These are phyloP conservation scores for Mycosarcoma mackinlayi DNA, from an alignment of 1,284 basidiomycete genomes.

Conservation along the genomic window DNA sequence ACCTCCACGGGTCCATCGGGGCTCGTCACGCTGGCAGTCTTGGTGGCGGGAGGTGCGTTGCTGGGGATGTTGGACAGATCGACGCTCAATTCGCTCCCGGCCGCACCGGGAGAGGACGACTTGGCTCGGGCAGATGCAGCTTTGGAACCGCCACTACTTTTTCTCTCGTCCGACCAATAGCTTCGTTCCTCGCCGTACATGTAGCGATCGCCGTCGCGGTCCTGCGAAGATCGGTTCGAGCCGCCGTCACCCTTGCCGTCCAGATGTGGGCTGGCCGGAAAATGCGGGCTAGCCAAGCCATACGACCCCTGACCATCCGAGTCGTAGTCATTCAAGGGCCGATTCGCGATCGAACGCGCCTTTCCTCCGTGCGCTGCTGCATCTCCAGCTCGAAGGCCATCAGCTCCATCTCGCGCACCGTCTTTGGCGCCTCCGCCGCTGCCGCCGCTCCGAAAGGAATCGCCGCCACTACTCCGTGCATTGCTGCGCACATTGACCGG, in stretches of 20 bases:
- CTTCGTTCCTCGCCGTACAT: slow-evolving; percentile 50
- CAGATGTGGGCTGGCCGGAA: slow-evolving; percentile 46
- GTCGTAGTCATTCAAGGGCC: slow-evolving; percentile 44
- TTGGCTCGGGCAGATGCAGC: slow-evolving; percentile 25
- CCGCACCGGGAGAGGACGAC: slow-evolving; percentile 25
- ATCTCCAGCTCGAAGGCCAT: slow-evolving; percentile 50
- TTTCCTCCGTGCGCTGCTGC: slow-evolving; percentile 44
- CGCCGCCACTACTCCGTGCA: slow-evolving; percentile 36
- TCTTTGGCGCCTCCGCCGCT: slow-evolving; percentile 19
- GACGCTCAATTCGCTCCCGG: slow-evolving; percentile 50
- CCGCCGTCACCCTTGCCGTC: slow-evolving; percentile 36
- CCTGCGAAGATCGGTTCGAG: slow-evolving; percentile 35
- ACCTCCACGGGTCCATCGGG: slow-evolving; percentile 44
- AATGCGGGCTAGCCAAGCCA: slow-evolving; percentile 45
- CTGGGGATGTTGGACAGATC: slow-evolving; percentile 61
- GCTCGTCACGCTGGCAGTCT: slow-evolving; percentile 15
- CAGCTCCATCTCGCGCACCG: slow-evolving; percentile 41
- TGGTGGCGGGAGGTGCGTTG: slow-evolving; percentile 35
- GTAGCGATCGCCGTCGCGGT: slow-evolving; percentile 46
- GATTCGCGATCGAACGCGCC: slow-evolving; percentile 50
- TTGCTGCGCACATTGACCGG: slow-evolving; percentile 28
- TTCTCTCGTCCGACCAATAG: slow-evolving; percentile 51
- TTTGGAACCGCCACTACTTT: slow-evolving; percentile 28
- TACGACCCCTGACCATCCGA: slow-evolving; percentile 47
- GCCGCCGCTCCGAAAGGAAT: slow-evolving; percentile 46